Conservation (phyloP, 495 filamentous ascomycete genomes). For the Evernia prunastri region DNA sequence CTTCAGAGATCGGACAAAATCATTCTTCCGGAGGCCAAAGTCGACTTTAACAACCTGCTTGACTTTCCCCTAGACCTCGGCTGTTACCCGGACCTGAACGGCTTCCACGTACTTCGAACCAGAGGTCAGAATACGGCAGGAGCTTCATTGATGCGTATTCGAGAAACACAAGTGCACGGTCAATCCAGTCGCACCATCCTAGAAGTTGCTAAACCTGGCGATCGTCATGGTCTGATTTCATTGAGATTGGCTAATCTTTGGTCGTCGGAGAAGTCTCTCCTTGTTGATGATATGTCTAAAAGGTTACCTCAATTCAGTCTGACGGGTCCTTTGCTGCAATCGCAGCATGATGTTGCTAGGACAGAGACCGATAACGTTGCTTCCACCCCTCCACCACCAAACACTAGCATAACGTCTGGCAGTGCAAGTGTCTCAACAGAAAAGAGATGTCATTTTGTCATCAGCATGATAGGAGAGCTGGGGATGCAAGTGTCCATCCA, state of each 20-base stretch:
- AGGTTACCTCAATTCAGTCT: neutral
- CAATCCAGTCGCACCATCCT: neutral
- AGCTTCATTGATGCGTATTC: neutral
- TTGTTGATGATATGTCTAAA: neutral
- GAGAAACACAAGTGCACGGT: neutral
- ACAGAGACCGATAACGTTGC: too few relatives aligned
- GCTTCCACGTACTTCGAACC: neutral
- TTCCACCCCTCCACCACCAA: too few relatives aligned
- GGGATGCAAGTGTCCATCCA: too few relatives aligned
- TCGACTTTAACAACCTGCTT: neutral
- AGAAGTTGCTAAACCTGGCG: neutral
- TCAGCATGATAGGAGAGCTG: too few relatives aligned
- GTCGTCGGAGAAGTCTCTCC: neutral
- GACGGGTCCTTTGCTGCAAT: neutral
- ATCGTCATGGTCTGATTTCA: neutral
- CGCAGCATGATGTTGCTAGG: too few relatives aligned
- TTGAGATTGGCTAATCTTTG: neutral
- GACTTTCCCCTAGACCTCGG: neutral
- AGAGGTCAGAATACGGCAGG: constrained; percentile 1
- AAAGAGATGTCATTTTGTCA: too few relatives aligned
- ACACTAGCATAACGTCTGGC: too few relatives aligned
- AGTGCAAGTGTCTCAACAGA: too few relatives aligned
- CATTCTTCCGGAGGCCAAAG: neutral
- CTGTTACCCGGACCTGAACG: neutral
- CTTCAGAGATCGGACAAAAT: constrained; percentile 9